Evolutionary conservation across 257 asterid species (phyloP), one percentile per base, ranked within the genome.

Genomic region (Nicotiana paniculata): DNA sequence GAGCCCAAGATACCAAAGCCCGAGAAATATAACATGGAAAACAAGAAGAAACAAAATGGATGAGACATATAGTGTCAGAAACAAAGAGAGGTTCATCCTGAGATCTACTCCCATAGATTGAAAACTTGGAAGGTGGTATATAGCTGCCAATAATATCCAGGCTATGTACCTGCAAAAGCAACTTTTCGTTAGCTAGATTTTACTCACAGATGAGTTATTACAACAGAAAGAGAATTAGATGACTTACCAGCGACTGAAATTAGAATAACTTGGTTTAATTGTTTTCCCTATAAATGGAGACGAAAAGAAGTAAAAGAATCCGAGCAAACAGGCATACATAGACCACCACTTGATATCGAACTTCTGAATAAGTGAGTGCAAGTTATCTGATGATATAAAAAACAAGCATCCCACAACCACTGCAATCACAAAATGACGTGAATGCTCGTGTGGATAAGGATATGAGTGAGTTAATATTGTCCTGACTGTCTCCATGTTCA

Each of bases 261-360:
- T 96, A 72, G 98, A 94, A 85, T 94, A 96, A 88, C 97, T 94
- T 67, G 99, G 99, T 85, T 93, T 94, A 87, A 96, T 92, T n/a
- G 97, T 96, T 88, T 96, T 93, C 83, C 99, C 98, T 37, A 96
- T 90, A 83, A 94, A 96, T 5, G 99, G 98, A 62, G 99, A 93
- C 26, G 99, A 96, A 85, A 96, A 96, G 91, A 94, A 96, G 87
- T 96, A 96, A 92, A 96, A 96, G 92, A 94, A 96, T 51, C 99
- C 99, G 64, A 96, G 95, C 93, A 96, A 89, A 83, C 99, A 96
- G n/a, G 93, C 99, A 67, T 96, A 96, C 97, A 96, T 96, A 62
- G 99, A 96, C 99, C 99, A 96, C 99, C 99, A 96, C 86, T 96
- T 96, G 43, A 94, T 84, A 85, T 96, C 93, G 92, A 96, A 83